Base-by-base conservation (phyloP, 371 early-diverging fungal species). In the Mucor sp. region DNA sequence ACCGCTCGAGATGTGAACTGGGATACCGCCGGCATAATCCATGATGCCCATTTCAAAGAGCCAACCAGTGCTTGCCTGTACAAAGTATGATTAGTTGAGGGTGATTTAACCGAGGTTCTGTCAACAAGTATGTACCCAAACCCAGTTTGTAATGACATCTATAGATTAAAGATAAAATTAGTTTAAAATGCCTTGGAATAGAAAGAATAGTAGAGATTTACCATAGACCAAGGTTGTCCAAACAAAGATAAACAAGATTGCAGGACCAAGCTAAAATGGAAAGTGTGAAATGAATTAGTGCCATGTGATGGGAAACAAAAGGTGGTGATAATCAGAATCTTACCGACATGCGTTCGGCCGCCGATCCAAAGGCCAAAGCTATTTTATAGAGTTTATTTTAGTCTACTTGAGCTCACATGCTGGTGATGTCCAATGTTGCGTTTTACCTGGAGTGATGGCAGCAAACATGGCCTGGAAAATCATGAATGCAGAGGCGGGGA, bases 11-110 rank as follows among this genome's bases (percentile, higher is more conserved):
- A 92, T 89, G 70, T 95, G 93, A 6, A 95, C 94, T 11, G 94
- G 91, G 19, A 90, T 90, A 12, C 95, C 95, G 41, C 77, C 95
- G 57, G 95, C 95, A 83, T 88, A 95, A 74, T 95, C 95, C 71
- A 92, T 77, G 17, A 81, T 84, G 25, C 94, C 94, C 70, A 93
- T 67, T 62, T 86, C 78, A 23, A 72, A 70, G 37, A 91, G 66
- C 93, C 92, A 94, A 6, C 95, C 94, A 63, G 87, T 86, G 23
- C 57, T 43, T 8, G 56, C 56, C 56, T 56, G 6, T n/a, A 7
- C 17, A 7, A 56, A 27, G n/a, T 56, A 15, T 4, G 8, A 19
- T 56, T 17, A 56, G 32, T 15, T n/a, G 0, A 7, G 14, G 28
- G 27, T 11, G 21, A 28, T 21, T 6, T 53, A 53, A 19, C 25